Evolutionary conservation across 352 stramenopile species (phyloP).

Genomic region (Pythium sukuiense): DNA sequence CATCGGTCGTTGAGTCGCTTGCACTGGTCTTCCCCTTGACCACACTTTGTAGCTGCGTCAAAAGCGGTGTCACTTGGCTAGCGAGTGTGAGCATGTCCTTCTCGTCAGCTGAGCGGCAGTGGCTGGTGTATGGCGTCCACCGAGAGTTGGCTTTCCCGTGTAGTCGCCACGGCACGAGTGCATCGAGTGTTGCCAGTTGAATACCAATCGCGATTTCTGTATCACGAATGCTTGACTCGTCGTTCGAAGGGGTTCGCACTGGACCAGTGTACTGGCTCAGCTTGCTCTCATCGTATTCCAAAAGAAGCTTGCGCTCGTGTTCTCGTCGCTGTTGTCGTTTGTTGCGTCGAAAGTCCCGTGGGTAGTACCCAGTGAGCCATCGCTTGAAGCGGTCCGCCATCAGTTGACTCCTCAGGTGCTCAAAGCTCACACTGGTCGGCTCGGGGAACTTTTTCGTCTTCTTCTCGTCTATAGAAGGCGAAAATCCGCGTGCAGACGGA

Average conservation of each 20-base stretch:
- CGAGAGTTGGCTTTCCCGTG: constrained; percentile 6
- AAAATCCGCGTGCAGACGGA: constrained; percentile 22
- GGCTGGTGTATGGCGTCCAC: constrained; percentile 10
- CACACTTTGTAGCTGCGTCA: constrained; percentile 14
- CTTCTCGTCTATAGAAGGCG: constrained; percentile 17
- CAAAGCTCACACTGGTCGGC: neutral
- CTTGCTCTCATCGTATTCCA: constrained; percentile 23
- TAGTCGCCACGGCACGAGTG: constrained; percentile 15
- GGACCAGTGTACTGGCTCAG: constrained; percentile 10
- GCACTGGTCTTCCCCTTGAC: constrained; percentile 19
- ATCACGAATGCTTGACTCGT: constrained; percentile 1
- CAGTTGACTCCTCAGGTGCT: constrained; percentile 16
- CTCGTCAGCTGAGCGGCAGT: constrained; percentile 12
- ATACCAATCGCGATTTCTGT: constrained; percentile 20
- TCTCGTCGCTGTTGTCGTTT: constrained; percentile 24
- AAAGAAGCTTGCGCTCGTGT: constrained; percentile 18
- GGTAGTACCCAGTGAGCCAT: constrained; percentile 21
- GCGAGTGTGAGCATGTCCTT: constrained; percentile 9
- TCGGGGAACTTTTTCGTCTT: constrained; percentile 10
- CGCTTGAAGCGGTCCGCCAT: constrained; percentile 22
- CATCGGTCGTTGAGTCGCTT: constrained; percentile 3
- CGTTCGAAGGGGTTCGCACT: neutral
- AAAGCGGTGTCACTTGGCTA: constrained; percentile 11
- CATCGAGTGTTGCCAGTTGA: constrained; percentile 10
- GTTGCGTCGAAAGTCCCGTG: constrained; percentile 20